phyloP scores from a whole-genome alignment of 208 protist species.

The Leishmania gerbilli region DNA sequence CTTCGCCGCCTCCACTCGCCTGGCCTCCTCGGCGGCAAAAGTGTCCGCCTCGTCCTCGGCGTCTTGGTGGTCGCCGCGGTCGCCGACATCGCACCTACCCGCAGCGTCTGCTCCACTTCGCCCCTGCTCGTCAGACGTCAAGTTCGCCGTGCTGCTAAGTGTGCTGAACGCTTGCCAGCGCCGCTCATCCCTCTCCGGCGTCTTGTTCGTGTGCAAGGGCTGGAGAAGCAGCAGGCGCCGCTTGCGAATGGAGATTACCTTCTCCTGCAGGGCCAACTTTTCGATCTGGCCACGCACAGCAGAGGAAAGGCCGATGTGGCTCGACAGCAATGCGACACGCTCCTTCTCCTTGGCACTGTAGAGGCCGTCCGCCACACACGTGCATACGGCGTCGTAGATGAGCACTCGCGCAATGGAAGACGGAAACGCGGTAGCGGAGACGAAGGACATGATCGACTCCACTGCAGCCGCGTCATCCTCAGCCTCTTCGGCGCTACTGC shows the following conservation, averaged over 20 bases:
- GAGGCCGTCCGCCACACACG: conserved; percentile 55
- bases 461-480: conserved; percentile 23
- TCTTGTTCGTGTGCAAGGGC: no score
- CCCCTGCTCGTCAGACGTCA: not conserved
- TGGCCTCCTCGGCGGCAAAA: conserved; percentile 7
- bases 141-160: not conserved
- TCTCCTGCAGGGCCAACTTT: conserved; percentile 59
- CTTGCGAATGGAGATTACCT: conserved; percentile 56
- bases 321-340: conserved; percentile 55
- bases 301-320: conserved; percentile 60
- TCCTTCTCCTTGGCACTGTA: conserved; percentile 57
- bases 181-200: conserved; percentile 5
- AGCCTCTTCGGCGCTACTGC: not conserved
- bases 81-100: not conserved
- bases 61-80: not conserved
- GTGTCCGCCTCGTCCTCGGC: not conserved
- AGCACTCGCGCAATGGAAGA: conserved; percentile 54
- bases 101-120: not conserved
- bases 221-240: conserved; percentile 38
- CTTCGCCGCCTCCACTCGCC: conserved; percentile 21
- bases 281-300: conserved; percentile 72
- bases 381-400: conserved; percentile 70
- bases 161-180: not conserved
- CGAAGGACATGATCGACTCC: conserved; percentile 43
- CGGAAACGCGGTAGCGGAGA: conserved; percentile 50